Base-by-base conservation (phyloP, 768 basidiomycete species). In the Leccinum barrowsii region DNA sequence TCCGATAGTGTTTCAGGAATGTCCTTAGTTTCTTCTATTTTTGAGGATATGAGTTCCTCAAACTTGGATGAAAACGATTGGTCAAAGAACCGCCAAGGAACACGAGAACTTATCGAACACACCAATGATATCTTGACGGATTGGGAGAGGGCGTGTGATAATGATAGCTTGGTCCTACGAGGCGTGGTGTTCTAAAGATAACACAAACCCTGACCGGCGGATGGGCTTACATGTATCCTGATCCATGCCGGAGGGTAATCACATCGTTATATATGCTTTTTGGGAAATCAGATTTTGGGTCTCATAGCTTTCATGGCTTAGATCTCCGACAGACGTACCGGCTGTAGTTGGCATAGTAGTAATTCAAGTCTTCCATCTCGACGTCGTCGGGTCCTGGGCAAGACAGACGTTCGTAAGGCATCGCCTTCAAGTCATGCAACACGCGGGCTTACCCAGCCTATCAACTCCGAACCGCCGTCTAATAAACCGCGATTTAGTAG, bases 291-390 rank as follows among this genome's bases (percentile, higher is more conserved):
- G 61, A 50, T 88, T 66, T 44, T 35, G 37, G 42, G 30, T 34
- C 32, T 34, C 32, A 34, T 32, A 12, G 32, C 32, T 86, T 63
- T 26, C 37, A 57, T 50, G 26, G 32, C 35, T 34, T 35, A 21
- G 42, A 56, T 62, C 51, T 55, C 57, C 53, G 52, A 37, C 34
- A 42, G 34, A 24, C 81, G 56, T 70, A 90, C 92, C 95, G 85
- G 70, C 93, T 95, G 70, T 98, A 98, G 67, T 94, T 94, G 7
- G 95, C 95, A 69, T 95, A 95, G 68, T 98, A 98, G 73, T 87
- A 97, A 75, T 96, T 96, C 34, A 98, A 77, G 69, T 98, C 95
- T 77, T 98, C 95, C 90, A 92, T 94, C 74, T 98, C 94, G 26
- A 94, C 79, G 61, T 90, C 89, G 32, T 95, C 89, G n/a, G 89